Evolutionary conservation across 139 green algal species (phyloP).

Genomic region (Microglena sp.): DNA sequence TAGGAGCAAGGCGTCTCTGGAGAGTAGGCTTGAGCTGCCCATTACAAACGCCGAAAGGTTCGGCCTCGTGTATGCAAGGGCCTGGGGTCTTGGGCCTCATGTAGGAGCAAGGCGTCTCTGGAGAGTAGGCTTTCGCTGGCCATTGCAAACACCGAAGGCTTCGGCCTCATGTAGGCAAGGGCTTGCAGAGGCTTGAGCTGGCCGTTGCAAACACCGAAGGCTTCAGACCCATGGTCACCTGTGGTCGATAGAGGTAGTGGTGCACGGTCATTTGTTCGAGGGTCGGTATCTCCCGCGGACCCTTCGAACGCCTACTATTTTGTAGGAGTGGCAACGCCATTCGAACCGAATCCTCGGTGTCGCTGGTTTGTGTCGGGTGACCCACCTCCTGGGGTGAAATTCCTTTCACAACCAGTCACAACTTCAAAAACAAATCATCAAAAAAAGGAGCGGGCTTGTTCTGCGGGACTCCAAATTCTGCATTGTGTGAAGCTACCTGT

Average conservation of each 20-base stretch:
- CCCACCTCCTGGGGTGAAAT: constrained; percentile 21
- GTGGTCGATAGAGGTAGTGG: no score
- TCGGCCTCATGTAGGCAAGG: neutral
- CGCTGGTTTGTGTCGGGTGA: no score
- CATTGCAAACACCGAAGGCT: constrained; percentile 61
- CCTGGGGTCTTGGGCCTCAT: constrained; percentile 70
- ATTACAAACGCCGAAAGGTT: constrained; percentile 61
- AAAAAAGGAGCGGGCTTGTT: no score
- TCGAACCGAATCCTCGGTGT: no score
- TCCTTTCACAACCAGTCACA: constrained; percentile 31
- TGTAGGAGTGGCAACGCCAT: no score
- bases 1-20: constrained; percentile 34
- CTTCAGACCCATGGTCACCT: constrained; percentile 69
- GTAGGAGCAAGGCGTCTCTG: constrained; percentile 36
- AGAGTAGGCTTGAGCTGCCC: constrained; percentile 41
- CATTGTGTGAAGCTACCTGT: no score
- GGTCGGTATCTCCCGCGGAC: no score
- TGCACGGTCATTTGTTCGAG: no score
- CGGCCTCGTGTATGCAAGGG: neutral
- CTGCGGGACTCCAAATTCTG: no score
- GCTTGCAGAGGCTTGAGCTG: constrained; percentile 41
- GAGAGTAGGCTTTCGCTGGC: constrained; percentile 42
- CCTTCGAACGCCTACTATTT: no score
- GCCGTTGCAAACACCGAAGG: constrained; percentile 71
- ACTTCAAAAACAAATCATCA: constrained; percentile 52